Conservation (phyloP, 2,329 filamentous ascomycete species). For the Colletotrichum eleusines region DNA sequence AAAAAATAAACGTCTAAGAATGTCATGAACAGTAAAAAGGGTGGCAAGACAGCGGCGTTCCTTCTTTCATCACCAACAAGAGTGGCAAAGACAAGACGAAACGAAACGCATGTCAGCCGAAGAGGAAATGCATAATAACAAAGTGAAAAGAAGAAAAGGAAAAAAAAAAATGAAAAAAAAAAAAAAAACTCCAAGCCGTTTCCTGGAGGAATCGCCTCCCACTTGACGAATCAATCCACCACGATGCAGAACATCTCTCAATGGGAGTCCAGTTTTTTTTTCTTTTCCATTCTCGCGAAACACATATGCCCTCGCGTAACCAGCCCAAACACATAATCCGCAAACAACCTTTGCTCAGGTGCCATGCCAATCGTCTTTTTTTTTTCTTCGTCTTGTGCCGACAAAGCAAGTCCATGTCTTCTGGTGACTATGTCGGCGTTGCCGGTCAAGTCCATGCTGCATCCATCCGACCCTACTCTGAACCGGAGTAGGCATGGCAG, state of each 20-base stretch:
- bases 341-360: constrained; percentile 15
- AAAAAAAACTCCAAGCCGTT: constrained; percentile 38
- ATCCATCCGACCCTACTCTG: not conserved
- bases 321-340: constrained; percentile 46
- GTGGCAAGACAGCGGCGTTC: not conserved
- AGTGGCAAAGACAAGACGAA: constrained; percentile 26
- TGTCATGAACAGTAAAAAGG: constrained; percentile 30
- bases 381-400: not conserved
- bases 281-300: constrained; percentile 41
- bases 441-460: not conserved
- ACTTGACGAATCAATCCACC: constrained; percentile 51
- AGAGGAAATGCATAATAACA: constrained; percentile 24
- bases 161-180: constrained; percentile 36
- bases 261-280: constrained; percentile 48
- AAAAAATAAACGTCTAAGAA: constrained; percentile 42
- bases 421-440: not conserved
- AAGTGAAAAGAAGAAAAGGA: constrained; percentile 35
- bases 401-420: not conserved
- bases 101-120: constrained; percentile 13
- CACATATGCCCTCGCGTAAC: constrained; percentile 44
- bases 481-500: not conserved
- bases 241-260: constrained; percentile 54
- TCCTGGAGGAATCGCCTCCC: constrained; percentile 38
- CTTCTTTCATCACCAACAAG: constrained; percentile 27
- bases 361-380: constrained; percentile 22